Percentiles rank a stretch among this genome's conserved stretches.
Evolutionary conservation across 139 green algal genomes (phyloP).

Genomic region (Eudorina sp.): DNA sequence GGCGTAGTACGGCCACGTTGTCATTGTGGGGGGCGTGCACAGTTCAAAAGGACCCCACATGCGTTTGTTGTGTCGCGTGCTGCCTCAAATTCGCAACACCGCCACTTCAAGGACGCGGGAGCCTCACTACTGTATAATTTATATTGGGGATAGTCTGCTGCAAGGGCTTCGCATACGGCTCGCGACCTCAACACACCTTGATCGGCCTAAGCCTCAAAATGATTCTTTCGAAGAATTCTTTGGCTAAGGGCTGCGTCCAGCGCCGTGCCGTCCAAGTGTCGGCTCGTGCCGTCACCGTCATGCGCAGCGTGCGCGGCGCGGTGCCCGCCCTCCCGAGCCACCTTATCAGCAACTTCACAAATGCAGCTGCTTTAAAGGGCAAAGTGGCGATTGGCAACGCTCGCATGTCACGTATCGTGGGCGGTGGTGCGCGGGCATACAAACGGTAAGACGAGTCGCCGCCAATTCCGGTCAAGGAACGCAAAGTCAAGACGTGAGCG

Average conservation of each 20-base stretch:
- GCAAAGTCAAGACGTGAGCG: neutral
- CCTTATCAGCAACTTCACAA: constrained; percentile 42
- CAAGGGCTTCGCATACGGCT: neutral
- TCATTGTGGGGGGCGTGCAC: neutral
- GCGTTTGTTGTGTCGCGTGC: neutral
- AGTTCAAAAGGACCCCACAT: neutral
- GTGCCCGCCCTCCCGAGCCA: constrained; percentile 19
- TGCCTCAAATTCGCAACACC: constrained; percentile 15
- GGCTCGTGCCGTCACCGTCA: constrained; percentile 11
- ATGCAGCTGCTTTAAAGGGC: constrained; percentile 41
- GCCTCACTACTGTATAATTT: too few relatives aligned
- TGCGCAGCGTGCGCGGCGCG: neutral
- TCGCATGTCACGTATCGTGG: constrained; percentile 31
- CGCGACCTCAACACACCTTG: neutral
- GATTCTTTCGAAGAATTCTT: constrained; percentile 19
- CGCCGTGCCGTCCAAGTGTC: constrained; percentile 38
- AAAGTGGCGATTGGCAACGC: constrained; percentile 15
- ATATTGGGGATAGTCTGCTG: too few relatives aligned
- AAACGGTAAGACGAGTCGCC: constrained; percentile 44
- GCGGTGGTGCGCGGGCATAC: constrained; percentile 34
- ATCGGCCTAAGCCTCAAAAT: neutral
- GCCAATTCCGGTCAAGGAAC: neutral
- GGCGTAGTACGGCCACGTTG: neutral
- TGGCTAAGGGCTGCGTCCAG: constrained; percentile 10
- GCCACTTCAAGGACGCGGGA: too few relatives aligned